Conservation (phyloP, 257 asterid genomes). For the Fraxinus quadrangulata region DNA sequence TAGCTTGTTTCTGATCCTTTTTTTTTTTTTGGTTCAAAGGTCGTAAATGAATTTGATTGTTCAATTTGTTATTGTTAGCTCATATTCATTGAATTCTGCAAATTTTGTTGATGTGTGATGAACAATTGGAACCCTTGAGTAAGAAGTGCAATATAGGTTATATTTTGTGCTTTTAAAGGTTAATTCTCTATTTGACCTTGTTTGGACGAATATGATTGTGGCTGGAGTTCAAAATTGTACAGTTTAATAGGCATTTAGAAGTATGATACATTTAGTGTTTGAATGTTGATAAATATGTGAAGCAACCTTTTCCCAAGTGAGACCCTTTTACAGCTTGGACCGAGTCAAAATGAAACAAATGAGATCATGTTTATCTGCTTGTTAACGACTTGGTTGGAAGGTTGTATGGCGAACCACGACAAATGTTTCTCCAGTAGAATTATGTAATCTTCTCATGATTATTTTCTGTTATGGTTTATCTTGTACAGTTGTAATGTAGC, state of each 20-base stretch:
- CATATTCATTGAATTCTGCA: not conserved
- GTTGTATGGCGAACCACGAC: no score
- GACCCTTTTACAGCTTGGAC: not conserved
- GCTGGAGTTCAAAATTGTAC: not conserved
- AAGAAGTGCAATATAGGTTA: not conserved
- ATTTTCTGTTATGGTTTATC: not conserved
- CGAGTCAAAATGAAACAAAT: not conserved
- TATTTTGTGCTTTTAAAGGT: not conserved
- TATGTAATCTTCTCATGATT: not conserved
- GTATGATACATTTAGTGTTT: not conserved
- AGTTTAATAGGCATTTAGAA: not conserved
- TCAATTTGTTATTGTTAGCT: not conserved
- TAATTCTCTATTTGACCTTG: not conserved
- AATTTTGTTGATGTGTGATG: not conserved
- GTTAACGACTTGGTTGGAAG: not conserved
- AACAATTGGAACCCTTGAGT: not conserved
- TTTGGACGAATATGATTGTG: not conserved
- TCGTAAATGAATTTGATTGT: not conserved
- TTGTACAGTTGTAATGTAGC: not conserved
- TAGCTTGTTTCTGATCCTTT: not conserved
- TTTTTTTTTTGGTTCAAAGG: not conserved
- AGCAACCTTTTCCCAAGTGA: not conserved
- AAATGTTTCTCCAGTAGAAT: not conserved
- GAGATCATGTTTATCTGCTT: no score
- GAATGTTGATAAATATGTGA: not conserved